Evolutionary conservation across 208 protist species (phyloP), one percentile per base, ranked within the genome.

Genomic region (Kentomonas sorsogonicus): DNA sequence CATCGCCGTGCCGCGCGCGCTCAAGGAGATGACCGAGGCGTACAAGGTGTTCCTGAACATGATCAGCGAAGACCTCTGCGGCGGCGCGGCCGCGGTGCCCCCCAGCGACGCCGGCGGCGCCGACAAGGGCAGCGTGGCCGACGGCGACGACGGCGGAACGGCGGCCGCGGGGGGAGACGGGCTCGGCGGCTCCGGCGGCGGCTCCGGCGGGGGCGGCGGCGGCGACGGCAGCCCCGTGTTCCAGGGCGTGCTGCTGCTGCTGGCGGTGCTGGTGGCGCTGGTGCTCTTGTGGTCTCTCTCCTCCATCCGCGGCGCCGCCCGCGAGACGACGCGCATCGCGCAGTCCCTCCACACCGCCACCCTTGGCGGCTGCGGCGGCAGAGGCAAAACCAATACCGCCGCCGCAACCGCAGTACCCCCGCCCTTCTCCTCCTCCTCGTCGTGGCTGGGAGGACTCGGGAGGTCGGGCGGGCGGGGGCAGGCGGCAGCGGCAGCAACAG

Each of bases 1-100:
- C 59, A 86, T 93, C 29, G 82, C 79, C 3, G 57, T 59, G 0
- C 79, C 86, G 18, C 74, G 82, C 30, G 86, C 82, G 16, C 69
- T 88, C 22, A 70, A 76, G 10, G 86, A 93, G 59, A 89, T 93
- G 86, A 86, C 81, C 43, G 45, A 51, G 40, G 86, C 66, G 20
- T 93, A 93, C 55, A 70, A 75, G 54, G n/a, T 74, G 27, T 86
- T 93, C 79, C 63, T 93, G 38, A 60, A 79, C 44, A 84, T 93
- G 77, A 84, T 93, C 36, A 58, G 51, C 11, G 72, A 83, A 43
- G 77, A 88, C 29, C 69, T 89, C 39, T 76, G 74, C 55, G 69
- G 64, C 5, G 75, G 68, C 7, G 58, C 63, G 23, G 50, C 51
- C 4, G 59, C 45, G 15, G 58, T 57, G 15, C 66, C 47, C 16